Conservation (phyloP, 2,329 filamentous ascomycete species). For the Ramichloridium luteum region DNA sequence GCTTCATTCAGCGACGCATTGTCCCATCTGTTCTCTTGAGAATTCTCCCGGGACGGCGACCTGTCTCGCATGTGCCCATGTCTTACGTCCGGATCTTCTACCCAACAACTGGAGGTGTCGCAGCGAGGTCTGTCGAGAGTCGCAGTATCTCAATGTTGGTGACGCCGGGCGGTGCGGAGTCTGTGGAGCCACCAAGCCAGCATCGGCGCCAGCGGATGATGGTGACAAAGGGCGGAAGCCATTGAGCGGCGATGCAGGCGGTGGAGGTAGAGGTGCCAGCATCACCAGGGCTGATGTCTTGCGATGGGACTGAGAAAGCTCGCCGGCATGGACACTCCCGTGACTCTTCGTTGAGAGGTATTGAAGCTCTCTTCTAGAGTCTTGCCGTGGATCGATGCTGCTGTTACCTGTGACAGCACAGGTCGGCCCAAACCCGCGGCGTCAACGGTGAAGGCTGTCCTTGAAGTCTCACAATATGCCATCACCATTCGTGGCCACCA, state of each 20-base stretch:
- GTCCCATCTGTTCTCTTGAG: conserved; percentile 55
- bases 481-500: too few species aligned
- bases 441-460: too few species aligned
- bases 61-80: conserved; percentile 59
- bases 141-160: conserved; percentile 53
- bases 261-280: conserved; percentile 11
- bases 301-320: conserved; percentile 25
- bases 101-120: conserved; percentile 52
- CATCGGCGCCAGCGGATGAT: too few species aligned
- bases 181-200: conserved; percentile 42
- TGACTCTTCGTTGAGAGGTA: too few species aligned
- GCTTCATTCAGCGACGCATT: conserved; percentile 28
- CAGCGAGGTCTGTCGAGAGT: conserved; percentile 42
- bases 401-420: too few species aligned
- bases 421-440: too few species aligned
- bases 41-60: conserved; percentile 46
- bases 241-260: neutral
- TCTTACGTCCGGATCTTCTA: conserved; percentile 45
- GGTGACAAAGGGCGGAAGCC: too few species aligned
- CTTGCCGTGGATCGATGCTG: too few species aligned
- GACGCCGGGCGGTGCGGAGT: conserved; percentile 60
- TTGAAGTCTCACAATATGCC: too few species aligned
- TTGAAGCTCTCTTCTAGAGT: too few species aligned
- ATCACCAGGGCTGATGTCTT: conserved; percentile 20
- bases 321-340: too few species aligned